phyloP scores from a whole-genome alignment of 192 early-diverging fungal species.

The Thamnidium elegans region DNA sequence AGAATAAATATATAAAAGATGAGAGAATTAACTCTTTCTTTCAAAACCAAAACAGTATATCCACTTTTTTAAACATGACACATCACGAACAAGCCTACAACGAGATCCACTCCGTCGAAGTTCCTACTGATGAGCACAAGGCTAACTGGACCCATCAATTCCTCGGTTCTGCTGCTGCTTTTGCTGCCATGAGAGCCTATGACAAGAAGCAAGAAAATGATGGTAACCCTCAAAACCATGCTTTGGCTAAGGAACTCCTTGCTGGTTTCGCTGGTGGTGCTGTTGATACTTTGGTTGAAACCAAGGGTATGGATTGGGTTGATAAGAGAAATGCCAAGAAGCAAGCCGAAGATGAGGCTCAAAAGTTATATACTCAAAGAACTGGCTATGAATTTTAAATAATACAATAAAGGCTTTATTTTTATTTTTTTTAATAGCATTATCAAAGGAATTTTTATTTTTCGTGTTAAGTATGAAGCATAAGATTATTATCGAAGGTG shows the following conservation, averaged over 20 bases:
- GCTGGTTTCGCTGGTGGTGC: constrained; percentile 46
- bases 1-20: background rate
- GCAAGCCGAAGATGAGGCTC: constrained; percentile 31
- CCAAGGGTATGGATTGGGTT: constrained; percentile 44
- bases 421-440: no score
- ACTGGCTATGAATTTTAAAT: constrained; percentile 8
- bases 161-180: constrained; percentile 51
- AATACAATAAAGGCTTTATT: background rate
- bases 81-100: constrained; percentile 27
- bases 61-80: constrained; percentile 3
- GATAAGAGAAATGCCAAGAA: constrained; percentile 38
- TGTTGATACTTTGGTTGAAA: constrained; percentile 37
- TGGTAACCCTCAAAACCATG: constrained; percentile 16
- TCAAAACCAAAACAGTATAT: background rate
- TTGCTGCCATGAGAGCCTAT: constrained; percentile 47
- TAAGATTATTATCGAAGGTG: no score
- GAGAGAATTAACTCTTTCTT: constrained; percentile 5
- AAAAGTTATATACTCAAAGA: constrained; percentile 25
- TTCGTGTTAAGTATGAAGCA: no score
- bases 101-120: constrained; percentile 16
- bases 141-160: constrained; percentile 37
- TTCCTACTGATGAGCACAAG: constrained; percentile 25
- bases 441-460: no score
- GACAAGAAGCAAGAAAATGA: constrained; percentile 20
- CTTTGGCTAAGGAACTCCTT: constrained; percentile 41